Percentiles rank a stretch among this genome's conserved stretches.
phyloP scores from a whole-genome alignment of 768 basidiomycete species.

The Cystobasidium tubakii region DNA sequence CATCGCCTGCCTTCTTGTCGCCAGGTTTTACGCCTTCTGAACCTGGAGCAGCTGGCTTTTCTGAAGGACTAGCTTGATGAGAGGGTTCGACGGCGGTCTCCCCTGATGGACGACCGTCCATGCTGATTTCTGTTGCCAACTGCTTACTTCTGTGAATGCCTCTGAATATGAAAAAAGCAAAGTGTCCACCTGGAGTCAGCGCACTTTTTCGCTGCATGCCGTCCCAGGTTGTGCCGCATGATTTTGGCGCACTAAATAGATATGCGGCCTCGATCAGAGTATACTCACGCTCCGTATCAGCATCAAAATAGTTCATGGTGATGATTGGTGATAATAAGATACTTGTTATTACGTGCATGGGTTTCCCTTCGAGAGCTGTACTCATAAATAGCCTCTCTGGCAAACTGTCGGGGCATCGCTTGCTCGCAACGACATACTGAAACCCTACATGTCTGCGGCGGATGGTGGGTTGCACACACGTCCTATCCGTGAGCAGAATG shows the following conservation, averaged over 20 bases:
- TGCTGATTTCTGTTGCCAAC: not conserved
- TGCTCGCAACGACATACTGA: too few relatives aligned
- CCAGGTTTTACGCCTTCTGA: not conserved
- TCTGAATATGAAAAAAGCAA: not conserved
- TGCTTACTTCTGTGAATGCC: not conserved
- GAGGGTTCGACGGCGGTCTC: slow-evolving; percentile 1
- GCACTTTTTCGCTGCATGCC: not conserved
- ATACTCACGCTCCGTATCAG: not conserved
- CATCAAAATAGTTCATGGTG: too few relatives aligned
- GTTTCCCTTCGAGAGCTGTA: too few relatives aligned
- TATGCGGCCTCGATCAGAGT: not conserved
- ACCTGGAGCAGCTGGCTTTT: not conserved
- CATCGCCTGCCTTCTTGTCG: not conserved
- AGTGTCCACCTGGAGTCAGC: not conserved
- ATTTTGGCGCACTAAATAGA: not conserved
- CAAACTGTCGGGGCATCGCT: too few relatives aligned
- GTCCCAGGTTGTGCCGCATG: not conserved
- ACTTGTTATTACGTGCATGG: too few relatives aligned
- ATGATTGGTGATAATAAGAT: too few relatives aligned
- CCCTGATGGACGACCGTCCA: not conserved
- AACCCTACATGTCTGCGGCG: too few relatives aligned
- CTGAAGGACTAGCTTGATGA: not conserved
- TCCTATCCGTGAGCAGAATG: too few relatives aligned
- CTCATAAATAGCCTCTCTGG: too few relatives aligned
- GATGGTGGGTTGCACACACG: too few relatives aligned